These are phyloP conservation scores for Colletotrichum gloeosporioides DNA, from an alignment of 2,329 filamentous ascomycete species.

Conservation along the genomic window DNA sequence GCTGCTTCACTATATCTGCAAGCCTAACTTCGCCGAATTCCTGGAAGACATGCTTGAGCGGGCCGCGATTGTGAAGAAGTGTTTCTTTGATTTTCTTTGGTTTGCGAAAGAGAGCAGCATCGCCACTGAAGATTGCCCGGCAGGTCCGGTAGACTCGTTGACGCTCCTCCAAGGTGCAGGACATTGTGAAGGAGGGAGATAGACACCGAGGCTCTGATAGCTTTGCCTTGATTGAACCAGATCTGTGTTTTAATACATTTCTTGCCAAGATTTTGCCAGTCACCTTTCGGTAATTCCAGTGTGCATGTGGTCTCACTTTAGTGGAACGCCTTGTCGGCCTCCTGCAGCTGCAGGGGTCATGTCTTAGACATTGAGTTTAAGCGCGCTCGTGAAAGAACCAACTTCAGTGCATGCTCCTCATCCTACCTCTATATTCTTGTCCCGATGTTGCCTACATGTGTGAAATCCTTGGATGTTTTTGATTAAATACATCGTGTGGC, in stretches of 20 bases:
- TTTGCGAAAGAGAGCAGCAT: slow-evolving; percentile 26
- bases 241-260: background rate
- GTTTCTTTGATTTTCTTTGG: slow-evolving; percentile 28
- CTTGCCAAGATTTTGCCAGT: background rate
- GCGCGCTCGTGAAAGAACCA: background rate
- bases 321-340: background rate
- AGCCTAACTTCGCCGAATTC: slow-evolving; percentile 24
- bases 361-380: background rate
- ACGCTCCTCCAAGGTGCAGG: background rate
- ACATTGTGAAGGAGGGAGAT: background rate
- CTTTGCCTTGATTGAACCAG: background rate
- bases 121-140: slow-evolving; percentile 30
- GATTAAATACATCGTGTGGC: accelerated
- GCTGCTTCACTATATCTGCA: slow-evolving; percentile 22
- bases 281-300: background rate
- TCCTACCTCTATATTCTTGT: background rate
- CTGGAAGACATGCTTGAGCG: slow-evolving; percentile 19
- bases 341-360: background rate
- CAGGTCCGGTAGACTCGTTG: slow-evolving; percentile 30
- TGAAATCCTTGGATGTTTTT: background rate
- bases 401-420: background rate
- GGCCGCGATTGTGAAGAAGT: slow-evolving; percentile 14
- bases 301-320: background rate
- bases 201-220: background rate
- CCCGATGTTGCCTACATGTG: background rate